Evolutionary conservation across 1,284 basidiomycete genomes (phyloP), one percentile per base, ranked within the genome.

Genomic region (Trametes pubescens): DNA sequence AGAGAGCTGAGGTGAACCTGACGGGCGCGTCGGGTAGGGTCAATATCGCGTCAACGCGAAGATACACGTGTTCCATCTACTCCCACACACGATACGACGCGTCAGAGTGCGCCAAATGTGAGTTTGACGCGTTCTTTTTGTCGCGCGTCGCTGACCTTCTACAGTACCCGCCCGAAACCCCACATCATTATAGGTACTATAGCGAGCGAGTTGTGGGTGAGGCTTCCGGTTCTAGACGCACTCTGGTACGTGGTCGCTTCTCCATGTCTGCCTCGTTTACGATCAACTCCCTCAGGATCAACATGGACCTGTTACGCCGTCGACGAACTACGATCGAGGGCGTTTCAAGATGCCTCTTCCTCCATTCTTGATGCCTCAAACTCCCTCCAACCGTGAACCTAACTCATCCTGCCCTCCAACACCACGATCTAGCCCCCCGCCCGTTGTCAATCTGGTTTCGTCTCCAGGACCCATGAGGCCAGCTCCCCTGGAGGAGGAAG

Each of bases 381-480:
- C 73, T 4, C 73, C 72, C 4, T 65, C 69, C n/a, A 66, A 65
- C 8, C 72, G 70, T 46, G 65, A 67, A 29, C 67, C 64, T 9
- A 80, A 79, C 46, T 80, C 77, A 2, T 73, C 80, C 11, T 77
- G 72, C n/a, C 74, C 82, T 21, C 84, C 84, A 13, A 88, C 89
- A 6, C 89, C 89, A 21, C 73, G 78, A 37, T 79, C 79, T 46
- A 83, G 81, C 69, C 81, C 80, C 18, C 71, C 76, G n/a, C 79
- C 79, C 10, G 76, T 85, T 40, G 81, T 90, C 22, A 89, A 91
- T 71, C 75, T 89, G 21, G 90, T 91, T n/a, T 92, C 90, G n/a
- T 92, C 91, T 8, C 91, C 91, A 10, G 90, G 88, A 1, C 89
- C 88, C 5, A 88, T 90, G 85, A 83, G 81, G 0, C 82, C 87